Evolutionary conservation across 2,329 filamentous ascomycete species (phyloP).

Genomic region (Fusarium citri): DNA sequence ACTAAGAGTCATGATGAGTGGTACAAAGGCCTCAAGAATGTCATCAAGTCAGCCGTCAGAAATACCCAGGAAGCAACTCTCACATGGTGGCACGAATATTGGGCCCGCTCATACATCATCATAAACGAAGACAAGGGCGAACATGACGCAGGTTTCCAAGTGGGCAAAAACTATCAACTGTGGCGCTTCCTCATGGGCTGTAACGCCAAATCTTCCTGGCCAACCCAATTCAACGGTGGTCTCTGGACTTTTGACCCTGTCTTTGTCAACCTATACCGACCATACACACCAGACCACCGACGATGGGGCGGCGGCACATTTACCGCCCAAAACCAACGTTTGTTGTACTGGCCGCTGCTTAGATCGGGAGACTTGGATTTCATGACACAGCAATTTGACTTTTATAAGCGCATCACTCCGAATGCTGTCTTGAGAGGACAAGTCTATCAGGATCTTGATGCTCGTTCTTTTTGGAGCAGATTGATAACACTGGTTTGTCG

Average conservation of each 20-base stretch:
- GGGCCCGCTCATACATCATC: conserved; percentile 8
- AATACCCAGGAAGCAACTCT: conserved; percentile 1
- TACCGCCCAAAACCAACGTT: conserved; percentile 15
- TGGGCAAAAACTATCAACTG: conserved; percentile 12
- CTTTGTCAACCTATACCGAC: neutral
- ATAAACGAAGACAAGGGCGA: conserved; percentile 1
- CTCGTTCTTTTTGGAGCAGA: conserved; percentile 6
- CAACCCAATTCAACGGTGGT: conserved; percentile 14
- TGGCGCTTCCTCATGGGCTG: conserved; percentile 24
- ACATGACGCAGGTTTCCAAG: conserved; percentile 5
- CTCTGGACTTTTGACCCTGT: conserved; percentile 17
- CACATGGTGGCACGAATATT: conserved; percentile 8
- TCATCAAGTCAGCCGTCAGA: conserved; percentile 3
- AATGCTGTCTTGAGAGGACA: conserved; percentile 5
- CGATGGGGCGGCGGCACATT: conserved; percentile 3
- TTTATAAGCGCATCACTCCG: conserved; percentile 10
- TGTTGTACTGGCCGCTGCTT: neutral
- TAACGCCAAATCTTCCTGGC: conserved; percentile 5
- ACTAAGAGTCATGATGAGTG: neutral
- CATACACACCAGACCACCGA: conserved; percentile 7
- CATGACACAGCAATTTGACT: conserved; percentile 16
- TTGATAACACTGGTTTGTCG: neutral
- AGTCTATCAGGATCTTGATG: conserved; percentile 3
- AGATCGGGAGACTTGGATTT: conserved; percentile 8
- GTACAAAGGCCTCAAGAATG: conserved; percentile 2